These are phyloP conservation scores for Lasiosphaeria ovina DNA, from an alignment of 495 filamentous ascomycete genomes.

Conservation along the genomic window DNA sequence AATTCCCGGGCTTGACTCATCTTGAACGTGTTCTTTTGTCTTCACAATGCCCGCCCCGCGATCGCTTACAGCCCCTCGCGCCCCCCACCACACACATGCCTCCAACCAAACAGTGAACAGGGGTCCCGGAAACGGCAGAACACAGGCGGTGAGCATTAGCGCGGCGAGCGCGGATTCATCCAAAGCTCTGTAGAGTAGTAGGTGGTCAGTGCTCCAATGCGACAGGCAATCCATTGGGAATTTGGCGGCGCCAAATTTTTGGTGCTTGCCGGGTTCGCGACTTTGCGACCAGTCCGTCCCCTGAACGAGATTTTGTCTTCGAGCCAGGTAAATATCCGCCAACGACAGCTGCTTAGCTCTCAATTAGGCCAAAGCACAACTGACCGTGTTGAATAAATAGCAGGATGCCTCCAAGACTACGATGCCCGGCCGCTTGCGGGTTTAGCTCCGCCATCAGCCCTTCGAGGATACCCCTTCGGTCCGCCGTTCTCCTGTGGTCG, in stretches of 20 bases:
- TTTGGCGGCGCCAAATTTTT: conserved; percentile 34
- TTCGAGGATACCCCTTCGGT: conserved; percentile 19
- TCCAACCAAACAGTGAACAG: too few relatives aligned
- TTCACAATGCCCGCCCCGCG: conserved; percentile 4
- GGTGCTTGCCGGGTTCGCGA: conserved; percentile 14
- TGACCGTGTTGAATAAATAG: neutral
- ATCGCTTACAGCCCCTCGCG: neutral
- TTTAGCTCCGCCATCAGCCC: conserved; percentile 21
- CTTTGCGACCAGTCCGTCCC: neutral
- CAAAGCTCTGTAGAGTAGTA: neutral
- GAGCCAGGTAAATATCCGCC: conserved; percentile 3
- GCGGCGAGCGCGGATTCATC: neutral
- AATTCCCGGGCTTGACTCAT: conserved; percentile 27
- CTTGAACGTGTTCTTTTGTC: conserved; percentile 17
- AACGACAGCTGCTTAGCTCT: neutral
- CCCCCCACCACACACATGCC: conserved; percentile 3
- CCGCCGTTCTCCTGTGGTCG: conserved; percentile 19
- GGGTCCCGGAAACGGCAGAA: conserved; percentile 22
- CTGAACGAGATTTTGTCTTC: neutral
- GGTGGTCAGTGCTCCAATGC: conserved; percentile 10
- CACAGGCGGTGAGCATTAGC: conserved; percentile 21
- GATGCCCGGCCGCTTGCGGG: conserved; percentile 30
- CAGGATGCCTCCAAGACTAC: conserved; percentile 34
- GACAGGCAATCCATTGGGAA: neutral
- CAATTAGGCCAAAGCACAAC: neutral